Conservation (phyloP, 2,329 filamentous ascomycete species). For the Cercospora citrullina region DNA sequence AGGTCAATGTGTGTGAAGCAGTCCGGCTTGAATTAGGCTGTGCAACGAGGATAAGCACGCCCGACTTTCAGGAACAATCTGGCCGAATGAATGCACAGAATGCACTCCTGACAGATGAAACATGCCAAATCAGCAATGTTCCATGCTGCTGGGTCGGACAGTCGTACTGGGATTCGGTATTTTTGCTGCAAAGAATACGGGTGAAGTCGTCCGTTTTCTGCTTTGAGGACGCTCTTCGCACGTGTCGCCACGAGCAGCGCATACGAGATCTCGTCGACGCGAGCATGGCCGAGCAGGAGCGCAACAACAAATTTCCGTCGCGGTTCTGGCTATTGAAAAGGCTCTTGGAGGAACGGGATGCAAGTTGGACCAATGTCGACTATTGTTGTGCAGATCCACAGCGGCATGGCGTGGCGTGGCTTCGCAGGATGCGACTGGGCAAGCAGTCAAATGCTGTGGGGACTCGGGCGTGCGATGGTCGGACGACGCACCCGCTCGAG, state of each 20-base stretch:
- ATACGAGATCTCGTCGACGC: neutral
- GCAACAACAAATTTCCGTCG: neutral
- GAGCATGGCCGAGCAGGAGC: neutral
- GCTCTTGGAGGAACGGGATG: neutral
- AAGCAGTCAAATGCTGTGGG: neutral
- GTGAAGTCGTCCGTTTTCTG: neutral
- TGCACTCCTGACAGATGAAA: neutral
- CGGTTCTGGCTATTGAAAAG: neutral
- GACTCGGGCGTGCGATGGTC: neutral
- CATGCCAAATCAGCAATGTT: neutral
- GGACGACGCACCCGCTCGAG: neutral
- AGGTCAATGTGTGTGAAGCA: neutral
- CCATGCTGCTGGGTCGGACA: neutral
- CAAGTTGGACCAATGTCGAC: neutral
- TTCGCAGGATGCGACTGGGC: neutral
- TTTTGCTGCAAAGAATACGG: neutral
- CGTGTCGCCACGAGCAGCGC: neutral
- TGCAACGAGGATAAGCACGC: neutral
- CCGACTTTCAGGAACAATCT: neutral
- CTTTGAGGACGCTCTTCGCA: neutral
- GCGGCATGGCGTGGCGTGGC: neutral
- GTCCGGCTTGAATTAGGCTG: neutral
- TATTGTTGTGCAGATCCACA: neutral
- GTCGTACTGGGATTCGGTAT: neutral
- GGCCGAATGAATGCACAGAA: neutral